Conservation (phyloP, 257 asterid genomes). For the Craterostigma plantagineum region DNA sequence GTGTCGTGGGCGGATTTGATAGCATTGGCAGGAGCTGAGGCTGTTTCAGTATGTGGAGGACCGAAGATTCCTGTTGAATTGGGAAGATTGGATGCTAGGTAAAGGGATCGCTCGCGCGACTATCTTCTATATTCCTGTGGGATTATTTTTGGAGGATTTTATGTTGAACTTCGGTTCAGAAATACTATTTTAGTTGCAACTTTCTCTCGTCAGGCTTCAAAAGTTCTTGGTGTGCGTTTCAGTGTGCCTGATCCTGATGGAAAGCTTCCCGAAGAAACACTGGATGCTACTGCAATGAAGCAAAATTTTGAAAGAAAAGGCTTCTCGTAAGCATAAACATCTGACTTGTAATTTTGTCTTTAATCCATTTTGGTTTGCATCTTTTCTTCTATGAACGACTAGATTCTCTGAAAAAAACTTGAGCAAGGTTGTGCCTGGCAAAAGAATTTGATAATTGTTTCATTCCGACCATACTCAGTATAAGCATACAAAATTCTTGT, state of each 20-base stretch:
- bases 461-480: too few species aligned
- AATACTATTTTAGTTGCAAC: too few species aligned
- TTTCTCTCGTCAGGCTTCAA: too few species aligned
- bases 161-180: too few species aligned
- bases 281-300: slow-evolving; percentile 48
- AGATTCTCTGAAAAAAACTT: too few species aligned
- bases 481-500: slow-evolving; percentile 4
- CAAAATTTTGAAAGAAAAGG: slow-evolving; percentile 54
- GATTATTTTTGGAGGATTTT: too few species aligned
- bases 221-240: slow-evolving; percentile 8
- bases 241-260: slow-evolving; percentile 89
- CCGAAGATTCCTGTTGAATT: slow-evolving; percentile 52
- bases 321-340: slow-evolving; percentile 63
- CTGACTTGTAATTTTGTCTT: neutral
- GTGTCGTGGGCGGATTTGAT: slow-evolving; percentile 92
- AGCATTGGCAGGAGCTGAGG: slow-evolving; percentile 86
- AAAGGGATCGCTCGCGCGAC: neutral
- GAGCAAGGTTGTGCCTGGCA: too few species aligned
- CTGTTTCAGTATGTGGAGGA: slow-evolving; percentile 81
- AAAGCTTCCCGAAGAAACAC: slow-evolving; percentile 76
- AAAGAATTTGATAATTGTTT: too few species aligned
- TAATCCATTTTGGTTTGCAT: too few species aligned
- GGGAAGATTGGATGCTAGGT: slow-evolving; percentile 72
- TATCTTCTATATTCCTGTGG: neutral
- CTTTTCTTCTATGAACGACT: too few species aligned